A percentile compares a stretch with the other conserved stretches of the same genome.
Evolutionary conservation across 2,329 filamentous ascomycete genomes (phyloP).

Genomic region (Xylariaceae sp.): DNA sequence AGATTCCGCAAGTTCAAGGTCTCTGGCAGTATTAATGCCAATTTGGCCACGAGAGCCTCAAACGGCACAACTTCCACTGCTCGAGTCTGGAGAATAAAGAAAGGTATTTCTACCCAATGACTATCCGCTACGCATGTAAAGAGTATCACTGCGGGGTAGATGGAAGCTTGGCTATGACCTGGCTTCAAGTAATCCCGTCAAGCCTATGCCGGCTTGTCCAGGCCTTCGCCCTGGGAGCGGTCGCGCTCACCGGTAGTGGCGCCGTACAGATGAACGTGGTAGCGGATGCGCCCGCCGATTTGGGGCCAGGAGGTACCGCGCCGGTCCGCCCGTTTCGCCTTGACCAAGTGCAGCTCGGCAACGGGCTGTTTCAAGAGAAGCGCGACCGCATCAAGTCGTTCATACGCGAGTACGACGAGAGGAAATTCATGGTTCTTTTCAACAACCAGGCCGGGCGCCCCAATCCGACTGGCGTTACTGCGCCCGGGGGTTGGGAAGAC

Average conservation of each 20-base stretch:
- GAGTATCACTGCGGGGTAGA: background rate
- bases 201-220: constrained; percentile 15
- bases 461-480: constrained; percentile 25
- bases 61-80: background rate
- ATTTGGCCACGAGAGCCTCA: background rate
- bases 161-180: constrained; percentile 9
- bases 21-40: constrained; percentile 1
- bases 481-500: constrained; percentile 35
- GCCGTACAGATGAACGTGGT: constrained; percentile 3
- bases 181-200: constrained; percentile 4
- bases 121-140: background rate
- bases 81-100: background rate
- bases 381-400: constrained; percentile 33
- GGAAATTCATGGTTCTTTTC: constrained; percentile 31
- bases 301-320: constrained; percentile 30
- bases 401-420: constrained; percentile 29
- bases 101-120: background rate
- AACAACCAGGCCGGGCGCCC: constrained; percentile 32
- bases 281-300: constrained; percentile 13
- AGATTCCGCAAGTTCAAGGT: background rate
- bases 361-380: constrained; percentile 33
- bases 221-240: constrained; percentile 11
- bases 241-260: constrained; percentile 10
- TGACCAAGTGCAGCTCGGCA: constrained; percentile 31
- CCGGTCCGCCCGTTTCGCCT: constrained; percentile 34